Conservation (phyloP, 345 rosid genomes). For the Sapria himalayana region DNA sequence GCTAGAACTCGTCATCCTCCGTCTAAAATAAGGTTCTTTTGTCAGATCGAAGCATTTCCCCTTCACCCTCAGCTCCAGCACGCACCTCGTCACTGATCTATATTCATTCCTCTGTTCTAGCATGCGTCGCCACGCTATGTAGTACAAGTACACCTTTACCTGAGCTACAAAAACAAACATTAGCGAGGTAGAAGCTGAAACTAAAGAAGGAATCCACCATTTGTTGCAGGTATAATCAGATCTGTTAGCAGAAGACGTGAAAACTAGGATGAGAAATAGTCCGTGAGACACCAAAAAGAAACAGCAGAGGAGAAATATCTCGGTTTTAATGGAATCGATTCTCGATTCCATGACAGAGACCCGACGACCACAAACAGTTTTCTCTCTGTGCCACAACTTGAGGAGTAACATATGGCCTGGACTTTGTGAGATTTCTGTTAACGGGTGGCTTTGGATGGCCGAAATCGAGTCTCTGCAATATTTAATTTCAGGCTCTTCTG, state of each 20-base stretch:
- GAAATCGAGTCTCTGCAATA: conserved; percentile 15
- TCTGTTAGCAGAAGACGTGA: conserved; percentile 18
- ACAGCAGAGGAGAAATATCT: conserved; percentile 67
- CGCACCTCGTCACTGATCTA: conserved; percentile 47
- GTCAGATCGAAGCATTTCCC: conserved; percentile 80
- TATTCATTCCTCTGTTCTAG: conserved; percentile 49
- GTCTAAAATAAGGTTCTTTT: conserved; percentile 57
- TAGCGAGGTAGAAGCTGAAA: conserved; percentile 39
- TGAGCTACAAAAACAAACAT: conserved; percentile 51
- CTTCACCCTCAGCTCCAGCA: conserved; percentile 86
- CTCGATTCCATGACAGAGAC: conserved; percentile 37
- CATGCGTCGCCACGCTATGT: conserved; percentile 54
- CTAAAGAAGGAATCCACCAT: conserved; percentile 68
- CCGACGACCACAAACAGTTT: conserved; percentile 31
- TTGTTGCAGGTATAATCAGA: conserved; percentile 22
- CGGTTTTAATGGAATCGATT: conserved; percentile 57
- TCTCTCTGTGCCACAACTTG: conserved; percentile 90
- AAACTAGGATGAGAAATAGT: conserved; percentile 40
- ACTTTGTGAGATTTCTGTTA: conserved; percentile 65
- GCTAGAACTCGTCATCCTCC: conserved; percentile 82
- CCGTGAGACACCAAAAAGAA: conserved; percentile 51
- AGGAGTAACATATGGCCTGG: conserved; percentile 88
- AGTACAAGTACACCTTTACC: conserved; percentile 44
- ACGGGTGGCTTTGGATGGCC: conserved; percentile 75
- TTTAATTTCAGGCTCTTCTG: conserved; percentile 49